Conservation (phyloP, 768 basidiomycete genomes). For the Tylopilus sp. region DNA sequence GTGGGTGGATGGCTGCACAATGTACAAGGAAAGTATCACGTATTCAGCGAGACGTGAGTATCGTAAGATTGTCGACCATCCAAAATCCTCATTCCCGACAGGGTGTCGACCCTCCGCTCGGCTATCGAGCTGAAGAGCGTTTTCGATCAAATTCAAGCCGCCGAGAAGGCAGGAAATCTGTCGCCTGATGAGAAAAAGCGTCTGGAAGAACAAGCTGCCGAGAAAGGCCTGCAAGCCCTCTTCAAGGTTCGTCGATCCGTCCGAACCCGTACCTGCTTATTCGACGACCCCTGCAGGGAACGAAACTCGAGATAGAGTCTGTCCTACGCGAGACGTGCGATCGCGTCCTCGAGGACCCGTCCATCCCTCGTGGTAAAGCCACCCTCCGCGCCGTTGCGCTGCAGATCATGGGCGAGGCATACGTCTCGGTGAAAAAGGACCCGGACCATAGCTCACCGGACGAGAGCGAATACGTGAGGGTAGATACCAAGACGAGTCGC, state of each 20-base stretch:
- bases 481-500: slow-evolving; percentile 72
- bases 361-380: slow-evolving; percentile 52
- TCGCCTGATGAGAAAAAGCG: slow-evolving; percentile 74
- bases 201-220: slow-evolving; percentile 88
- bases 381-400: slow-evolving; percentile 75
- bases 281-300: slow-evolving; percentile 48
- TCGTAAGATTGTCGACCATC: background rate
- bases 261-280: background rate
- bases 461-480: slow-evolving; percentile 77
- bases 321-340: slow-evolving; percentile 88
- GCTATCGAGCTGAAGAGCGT: slow-evolving; percentile 88
- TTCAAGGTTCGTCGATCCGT: slow-evolving; percentile 63
- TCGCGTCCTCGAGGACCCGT: slow-evolving; percentile 61
- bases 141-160: slow-evolving; percentile 89
- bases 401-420: slow-evolving; percentile 83
- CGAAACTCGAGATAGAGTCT: slow-evolving; percentile 89
- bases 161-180: slow-evolving; percentile 80
- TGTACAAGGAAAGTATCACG: slow-evolving; percentile 88
- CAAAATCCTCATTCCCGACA: slow-evolving; percentile 26
- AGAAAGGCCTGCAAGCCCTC: slow-evolving; percentile 86
- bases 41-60: slow-evolving; percentile 87
- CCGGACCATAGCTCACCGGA: slow-evolving; percentile 37
- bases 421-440: slow-evolving; percentile 66
- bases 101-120: slow-evolving; percentile 79
- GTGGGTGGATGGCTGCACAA: slow-evolving; percentile 93